A percentile compares a stretch with the other conserved stretches of the same genome.
phyloP scores from a whole-genome alignment of 768 basidiomycete species.

The Panellus pusillus region DNA sequence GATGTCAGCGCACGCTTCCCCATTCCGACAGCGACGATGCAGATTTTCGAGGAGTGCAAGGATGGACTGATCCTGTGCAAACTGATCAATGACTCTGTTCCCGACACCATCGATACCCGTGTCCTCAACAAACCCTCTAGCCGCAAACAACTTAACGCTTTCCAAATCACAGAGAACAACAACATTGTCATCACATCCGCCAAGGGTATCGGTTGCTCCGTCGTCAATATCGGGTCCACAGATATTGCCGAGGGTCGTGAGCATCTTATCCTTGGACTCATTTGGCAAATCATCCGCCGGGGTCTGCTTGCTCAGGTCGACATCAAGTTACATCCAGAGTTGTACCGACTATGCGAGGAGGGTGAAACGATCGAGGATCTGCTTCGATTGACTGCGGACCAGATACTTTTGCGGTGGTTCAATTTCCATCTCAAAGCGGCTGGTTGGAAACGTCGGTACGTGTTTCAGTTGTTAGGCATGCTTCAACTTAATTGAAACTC shows the following conservation, averaged over 20 bases:
- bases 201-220: slow-evolving; percentile 97
- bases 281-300: slow-evolving; percentile 97
- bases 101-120: slow-evolving; percentile 98
- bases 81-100: slow-evolving; percentile 98
- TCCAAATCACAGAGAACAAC: slow-evolving; percentile 99
- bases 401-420: slow-evolving; percentile 98
- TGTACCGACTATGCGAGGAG: slow-evolving; percentile 94
- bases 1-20: slow-evolving; percentile 84
- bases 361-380: slow-evolving; percentile 97
- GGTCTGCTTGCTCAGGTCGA: slow-evolving; percentile 94
- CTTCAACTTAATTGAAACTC: neutral
- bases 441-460: slow-evolving; percentile 81
- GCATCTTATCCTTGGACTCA: slow-evolving; percentile 94
- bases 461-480: neutral
- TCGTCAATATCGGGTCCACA: slow-evolving; percentile 95
- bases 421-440: slow-evolving; percentile 98
- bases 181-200: slow-evolving; percentile 99
- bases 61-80: slow-evolving; percentile 97
- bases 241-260: slow-evolving; percentile 93
- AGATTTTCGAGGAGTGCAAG: slow-evolving; percentile 94
- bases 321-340: slow-evolving; percentile 96
- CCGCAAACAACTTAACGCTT: slow-evolving; percentile 89
- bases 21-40: slow-evolving; percentile 96
- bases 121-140: slow-evolving; percentile 88
- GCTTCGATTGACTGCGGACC: slow-evolving; percentile 90